phyloP scores from a whole-genome alignment of 805 yeast species.

The Sugiyamaella qingdaonensis region DNA sequence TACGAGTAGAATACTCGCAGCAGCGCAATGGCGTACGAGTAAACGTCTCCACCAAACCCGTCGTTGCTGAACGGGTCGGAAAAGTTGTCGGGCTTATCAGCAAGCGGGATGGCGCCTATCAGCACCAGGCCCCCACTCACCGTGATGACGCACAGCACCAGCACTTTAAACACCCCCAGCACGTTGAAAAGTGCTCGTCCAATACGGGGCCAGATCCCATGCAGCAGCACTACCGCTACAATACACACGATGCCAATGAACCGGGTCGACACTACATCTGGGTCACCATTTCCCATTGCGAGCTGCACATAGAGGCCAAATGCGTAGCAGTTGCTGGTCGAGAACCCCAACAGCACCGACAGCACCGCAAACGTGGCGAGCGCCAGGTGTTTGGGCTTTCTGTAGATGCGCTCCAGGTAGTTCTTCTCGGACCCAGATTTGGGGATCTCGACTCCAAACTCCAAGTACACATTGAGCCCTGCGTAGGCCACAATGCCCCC shows the following conservation, averaged over 20 bases:
- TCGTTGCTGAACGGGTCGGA: slow-evolving; percentile 38
- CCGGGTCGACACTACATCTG: slow-evolving; percentile 38
- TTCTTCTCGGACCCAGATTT: slow-evolving; percentile 67
- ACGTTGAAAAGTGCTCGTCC: slow-evolving; percentile 51
- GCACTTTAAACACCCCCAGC: slow-evolving; percentile 51
- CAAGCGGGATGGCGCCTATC: slow-evolving; percentile 32
- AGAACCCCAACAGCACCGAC: slow-evolving; percentile 55
- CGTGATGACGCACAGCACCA: slow-evolving; percentile 48
- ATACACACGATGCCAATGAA: slow-evolving; percentile 48
- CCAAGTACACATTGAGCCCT: slow-evolving; percentile 56
- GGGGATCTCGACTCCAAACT: slow-evolving; percentile 62
- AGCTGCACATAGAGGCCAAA: slow-evolving; percentile 56
- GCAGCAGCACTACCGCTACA: slow-evolving; percentile 45
- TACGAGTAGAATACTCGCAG: slow-evolving; percentile 59
- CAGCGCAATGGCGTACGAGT: slow-evolving; percentile 52
- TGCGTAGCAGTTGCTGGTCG: slow-evolving; percentile 61
- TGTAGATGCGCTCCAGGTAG: slow-evolving; percentile 55
- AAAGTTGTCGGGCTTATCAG: slow-evolving; percentile 35
- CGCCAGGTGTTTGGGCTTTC: slow-evolving; percentile 50
- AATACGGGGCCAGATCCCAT: slow-evolving; percentile 44
- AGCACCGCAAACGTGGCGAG: slow-evolving; percentile 48
- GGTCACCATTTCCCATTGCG: slow-evolving; percentile 38
- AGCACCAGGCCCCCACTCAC: slow-evolving; percentile 43
- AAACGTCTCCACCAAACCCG: slow-evolving; percentile 42
- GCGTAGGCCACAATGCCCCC: slow-evolving; percentile 58